These are phyloP conservation scores for Ogataea methylovora DNA, from an alignment of 805 yeast genomes.

Conservation along the genomic window DNA sequence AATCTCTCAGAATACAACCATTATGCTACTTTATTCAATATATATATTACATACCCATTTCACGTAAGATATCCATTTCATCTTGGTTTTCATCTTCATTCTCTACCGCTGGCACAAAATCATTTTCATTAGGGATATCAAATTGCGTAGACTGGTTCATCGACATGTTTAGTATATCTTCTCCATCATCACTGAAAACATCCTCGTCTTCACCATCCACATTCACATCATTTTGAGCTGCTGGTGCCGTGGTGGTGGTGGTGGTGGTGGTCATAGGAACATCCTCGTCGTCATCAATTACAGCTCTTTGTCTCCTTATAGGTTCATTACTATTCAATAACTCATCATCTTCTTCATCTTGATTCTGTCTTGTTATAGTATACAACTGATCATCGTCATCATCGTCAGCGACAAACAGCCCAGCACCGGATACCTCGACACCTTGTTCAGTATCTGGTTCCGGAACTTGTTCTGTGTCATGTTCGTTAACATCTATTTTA, in stretches of 20 bases:
- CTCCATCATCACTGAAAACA: neutral
- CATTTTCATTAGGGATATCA: neutral
- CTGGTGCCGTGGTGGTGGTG: too few species aligned
- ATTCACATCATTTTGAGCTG: neutral
- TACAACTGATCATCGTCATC: conserved; percentile 7
- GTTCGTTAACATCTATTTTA: neutral
- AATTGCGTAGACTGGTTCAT: conserved; percentile 1
- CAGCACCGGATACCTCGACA: neutral
- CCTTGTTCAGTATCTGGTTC: neutral
- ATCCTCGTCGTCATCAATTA: too few species aligned
- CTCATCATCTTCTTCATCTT: too few species aligned
- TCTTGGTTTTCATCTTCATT: conserved; percentile 1
- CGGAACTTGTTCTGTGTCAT: neutral
- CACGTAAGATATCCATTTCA: neutral
- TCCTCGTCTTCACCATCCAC: conserved; percentile 3
- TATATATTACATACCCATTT: neutral
- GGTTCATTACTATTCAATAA: too few species aligned
- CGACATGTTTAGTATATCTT: conserved; percentile 1
- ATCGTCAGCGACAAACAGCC: neutral
- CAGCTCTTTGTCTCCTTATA: too few species aligned
- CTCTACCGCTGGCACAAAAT: too few species aligned
- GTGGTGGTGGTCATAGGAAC: too few species aligned
- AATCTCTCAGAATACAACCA: too few species aligned
- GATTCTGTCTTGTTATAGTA: neutral
- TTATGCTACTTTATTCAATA: neutral